Percentiles rank a stretch among this genome's conserved stretches.
Evolutionary conservation across 1,284 basidiomycete species (phyloP).

Genomic region (Ustilago nuda): DNA sequence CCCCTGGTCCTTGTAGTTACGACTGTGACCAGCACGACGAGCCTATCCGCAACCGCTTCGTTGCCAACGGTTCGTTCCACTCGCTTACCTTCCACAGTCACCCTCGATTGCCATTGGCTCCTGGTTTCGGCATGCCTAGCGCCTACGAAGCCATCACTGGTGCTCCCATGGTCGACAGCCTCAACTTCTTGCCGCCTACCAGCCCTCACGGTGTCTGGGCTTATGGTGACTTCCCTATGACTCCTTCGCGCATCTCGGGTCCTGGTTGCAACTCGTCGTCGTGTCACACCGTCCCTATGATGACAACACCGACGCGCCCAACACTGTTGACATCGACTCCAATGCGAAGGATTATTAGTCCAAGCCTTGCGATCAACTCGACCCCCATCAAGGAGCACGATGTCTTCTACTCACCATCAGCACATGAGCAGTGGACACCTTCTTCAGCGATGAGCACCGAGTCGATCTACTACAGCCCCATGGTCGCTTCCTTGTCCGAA

Average conservation of each 20-base stretch:
- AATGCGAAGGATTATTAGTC: conserved; percentile 55
- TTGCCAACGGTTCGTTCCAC: conserved; percentile 52
- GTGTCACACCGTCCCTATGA: conserved; percentile 42
- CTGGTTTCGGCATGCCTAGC: conserved; percentile 37
- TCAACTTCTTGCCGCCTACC: conserved; percentile 45
- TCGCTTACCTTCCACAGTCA: conserved; percentile 56
- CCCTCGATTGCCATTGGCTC: conserved; percentile 45
- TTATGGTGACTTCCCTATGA: conserved; percentile 50
- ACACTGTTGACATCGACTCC: conserved; percentile 43
- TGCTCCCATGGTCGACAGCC: conserved; percentile 41
- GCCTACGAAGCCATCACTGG: conserved; percentile 33
- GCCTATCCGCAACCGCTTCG: conserved; percentile 46
- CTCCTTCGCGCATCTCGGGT: conserved; percentile 40
- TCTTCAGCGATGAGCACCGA: conserved; percentile 50
- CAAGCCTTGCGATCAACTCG: conserved; percentile 51
- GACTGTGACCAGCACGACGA: conserved; percentile 49
- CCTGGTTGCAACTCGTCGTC: conserved; percentile 34
- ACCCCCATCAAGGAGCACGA: conserved; percentile 49
- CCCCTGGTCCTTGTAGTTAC: conserved; percentile 47
- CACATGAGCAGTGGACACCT: conserved; percentile 47
- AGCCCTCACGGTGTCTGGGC: conserved; percentile 53
- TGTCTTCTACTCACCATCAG: conserved; percentile 51
- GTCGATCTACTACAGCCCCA: conserved; percentile 47
- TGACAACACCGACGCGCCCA: conserved; percentile 42
- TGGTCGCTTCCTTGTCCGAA: conserved; percentile 47